Conservation (phyloP, 768 basidiomycete species). For the Chiua virens region DNA sequence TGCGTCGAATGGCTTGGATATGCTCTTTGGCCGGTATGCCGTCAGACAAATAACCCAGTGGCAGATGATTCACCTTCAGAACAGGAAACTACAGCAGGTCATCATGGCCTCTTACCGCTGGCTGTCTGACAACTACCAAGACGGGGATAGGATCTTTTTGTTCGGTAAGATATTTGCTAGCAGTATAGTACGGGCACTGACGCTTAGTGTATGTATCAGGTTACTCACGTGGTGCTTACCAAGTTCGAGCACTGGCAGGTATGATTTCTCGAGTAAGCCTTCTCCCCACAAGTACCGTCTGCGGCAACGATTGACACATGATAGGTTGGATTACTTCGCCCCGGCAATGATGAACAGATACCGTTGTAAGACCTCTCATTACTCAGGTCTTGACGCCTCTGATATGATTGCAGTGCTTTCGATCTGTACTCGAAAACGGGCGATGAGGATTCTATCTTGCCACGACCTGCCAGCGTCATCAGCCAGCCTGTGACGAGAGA, state of each 20-base stretch:
- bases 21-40: conserved; percentile 39
- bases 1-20: conserved; percentile 31
- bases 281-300: no score
- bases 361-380: conserved; percentile 31
- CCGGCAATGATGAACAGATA: conserved; percentile 42
- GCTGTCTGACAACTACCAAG: conserved; percentile 39
- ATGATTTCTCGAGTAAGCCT: conserved; percentile 42
- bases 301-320: not conserved
- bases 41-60: not conserved
- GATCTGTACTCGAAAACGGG: conserved; percentile 35
- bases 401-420: conserved; percentile 33
- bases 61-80: not conserved
- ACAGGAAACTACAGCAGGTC: conserved; percentile 37
- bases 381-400: not conserved
- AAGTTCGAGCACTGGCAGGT: conserved; percentile 41
- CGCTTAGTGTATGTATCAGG: conserved; percentile 22
- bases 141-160: conserved; percentile 41
- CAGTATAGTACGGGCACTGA: not conserved
- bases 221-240: conserved; percentile 50
- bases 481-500: conserved; percentile 4
- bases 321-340: conserved; percentile 43
- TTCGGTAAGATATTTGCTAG: conserved; percentile 33
- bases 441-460: conserved; percentile 12
- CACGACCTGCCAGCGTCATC: conserved; percentile 11
- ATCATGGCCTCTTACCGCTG: conserved; percentile 40